Conservation (phyloP, 176 grass and related monocot species). For the Musa troglodytarum region DNA sequence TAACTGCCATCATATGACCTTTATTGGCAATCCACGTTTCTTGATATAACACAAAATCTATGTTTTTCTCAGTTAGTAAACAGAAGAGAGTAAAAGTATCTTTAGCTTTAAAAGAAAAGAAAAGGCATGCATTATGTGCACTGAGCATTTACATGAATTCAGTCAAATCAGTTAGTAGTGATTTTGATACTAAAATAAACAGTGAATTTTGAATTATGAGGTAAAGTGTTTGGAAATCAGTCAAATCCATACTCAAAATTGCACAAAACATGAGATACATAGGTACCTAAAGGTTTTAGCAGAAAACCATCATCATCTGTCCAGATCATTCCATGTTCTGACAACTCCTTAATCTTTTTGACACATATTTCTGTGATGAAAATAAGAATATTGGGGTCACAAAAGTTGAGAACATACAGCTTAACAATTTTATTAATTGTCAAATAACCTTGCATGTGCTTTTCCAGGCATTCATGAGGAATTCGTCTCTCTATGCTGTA, state of each 20-base stretch:
- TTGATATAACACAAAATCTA: too few relatives aligned
- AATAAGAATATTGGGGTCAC: conserved; percentile 7
- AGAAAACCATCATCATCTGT: conserved; percentile 77
- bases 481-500: conserved; percentile 69
- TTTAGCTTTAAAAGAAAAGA: too few relatives aligned
- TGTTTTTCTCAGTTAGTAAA: too few relatives aligned
- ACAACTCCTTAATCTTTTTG: conserved; percentile 67
- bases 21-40: too few relatives aligned
- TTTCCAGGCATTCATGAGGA: conserved; percentile 52
- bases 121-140: too few relatives aligned
- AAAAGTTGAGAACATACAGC: neutral
- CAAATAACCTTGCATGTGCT: conserved; percentile 65
- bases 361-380: conserved; percentile 73
- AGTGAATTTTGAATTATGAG: neutral
- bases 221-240: neutral
- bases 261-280: conserved; percentile 8
- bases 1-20: too few relatives aligned
- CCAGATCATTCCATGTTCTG: conserved; percentile 81
- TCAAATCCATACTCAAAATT: conserved; percentile 12
- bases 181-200: too few relatives aligned
- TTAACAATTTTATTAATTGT: neutral
- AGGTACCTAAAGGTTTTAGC: conserved; percentile 77
- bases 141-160: too few relatives aligned
- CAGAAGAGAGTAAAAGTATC: too few relatives aligned
- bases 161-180: too few relatives aligned